phyloP scores from a whole-genome alignment of 169 alveolate genomes.

The Plasmodium chabaudi region DNA sequence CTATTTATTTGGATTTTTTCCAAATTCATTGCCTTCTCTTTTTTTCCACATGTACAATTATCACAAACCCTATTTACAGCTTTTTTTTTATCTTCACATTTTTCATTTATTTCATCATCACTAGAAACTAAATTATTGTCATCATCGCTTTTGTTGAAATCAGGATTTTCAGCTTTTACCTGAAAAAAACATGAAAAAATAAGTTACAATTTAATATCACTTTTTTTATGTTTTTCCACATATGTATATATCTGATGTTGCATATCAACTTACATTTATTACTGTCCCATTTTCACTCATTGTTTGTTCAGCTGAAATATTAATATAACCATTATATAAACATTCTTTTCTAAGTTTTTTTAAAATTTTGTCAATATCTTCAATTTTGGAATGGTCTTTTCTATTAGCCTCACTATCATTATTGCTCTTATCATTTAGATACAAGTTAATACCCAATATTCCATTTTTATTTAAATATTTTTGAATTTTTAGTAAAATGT shows the following conservation, averaged over 20 bases:
- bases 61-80: conserved; percentile 70
- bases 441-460: conserved; percentile 19
- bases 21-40: conserved; percentile 17
- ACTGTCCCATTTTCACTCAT: conserved; percentile 50
- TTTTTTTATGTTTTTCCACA: background rate
- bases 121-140: conserved; percentile 24
- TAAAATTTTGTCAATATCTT: conserved; percentile 15
- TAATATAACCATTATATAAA: conserved; percentile 55
- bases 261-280: conserved; percentile 39
- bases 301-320: conserved; percentile 26
- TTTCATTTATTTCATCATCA: conserved; percentile 50
- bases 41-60: conserved; percentile 75
- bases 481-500: conserved; percentile 34
- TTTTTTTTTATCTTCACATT: conserved; percentile 55
- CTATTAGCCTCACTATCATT: background rate
- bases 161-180: conserved; percentile 71
- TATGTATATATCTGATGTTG: background rate
- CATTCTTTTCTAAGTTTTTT: conserved; percentile 47
- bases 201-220: background rate
- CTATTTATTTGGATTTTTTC: conserved; percentile 32
- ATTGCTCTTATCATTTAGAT: conserved; percentile 7
- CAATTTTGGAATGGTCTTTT: background rate
- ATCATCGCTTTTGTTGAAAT: conserved; percentile 35
- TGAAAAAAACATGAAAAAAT: conserved; percentile 6
- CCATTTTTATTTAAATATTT: conserved; percentile 66